Conservation (phyloP, 2,329 filamentous ascomycete genomes). For the Fusarium sp. region DNA sequence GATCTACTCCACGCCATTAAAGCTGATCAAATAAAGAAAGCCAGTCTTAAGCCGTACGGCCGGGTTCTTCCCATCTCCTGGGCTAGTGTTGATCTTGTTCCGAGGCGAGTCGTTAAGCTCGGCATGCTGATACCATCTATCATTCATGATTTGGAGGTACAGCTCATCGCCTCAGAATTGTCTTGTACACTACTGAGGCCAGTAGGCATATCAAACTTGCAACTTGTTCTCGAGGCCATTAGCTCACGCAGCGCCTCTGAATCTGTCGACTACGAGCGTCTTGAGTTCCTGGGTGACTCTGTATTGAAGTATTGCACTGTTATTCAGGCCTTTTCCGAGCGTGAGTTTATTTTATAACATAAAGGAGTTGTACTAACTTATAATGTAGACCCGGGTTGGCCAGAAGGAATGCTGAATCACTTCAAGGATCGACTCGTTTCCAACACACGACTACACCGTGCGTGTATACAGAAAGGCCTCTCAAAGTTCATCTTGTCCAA, state of each 20-base stretch:
- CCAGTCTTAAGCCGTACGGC: conserved; percentile 54
- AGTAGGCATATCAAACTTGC: conserved; percentile 62
- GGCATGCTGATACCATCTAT: conserved; percentile 77
- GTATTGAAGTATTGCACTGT: conserved; percentile 79
- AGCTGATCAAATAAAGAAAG: conserved; percentile 12
- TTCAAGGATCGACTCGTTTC: conserved; percentile 76
- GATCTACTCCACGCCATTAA: conserved; percentile 65
- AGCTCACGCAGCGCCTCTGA: conserved; percentile 69
- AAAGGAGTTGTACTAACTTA: neutral
- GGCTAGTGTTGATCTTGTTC: conserved; percentile 61
- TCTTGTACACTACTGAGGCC: conserved; percentile 47
- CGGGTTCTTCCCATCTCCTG: conserved; percentile 56
- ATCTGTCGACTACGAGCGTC: conserved; percentile 76
- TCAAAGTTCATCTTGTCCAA: conserved; percentile 77
- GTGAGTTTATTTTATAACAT: conserved; percentile 49
- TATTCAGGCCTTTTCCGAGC: conserved; percentile 66
- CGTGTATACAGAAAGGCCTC: conserved; percentile 70
- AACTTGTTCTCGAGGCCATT: conserved; percentile 73
- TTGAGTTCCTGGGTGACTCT: conserved; percentile 89
- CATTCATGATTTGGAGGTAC: conserved; percentile 71
- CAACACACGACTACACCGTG: conserved; percentile 75
- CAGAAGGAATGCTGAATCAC: conserved; percentile 77
- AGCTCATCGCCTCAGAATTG: conserved; percentile 70
- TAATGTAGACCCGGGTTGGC: conserved; percentile 68
- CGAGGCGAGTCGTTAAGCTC: conserved; percentile 56